phyloP scores from a whole-genome alignment of 768 basidiomycete genomes.

The Megacollybia marginata region DNA sequence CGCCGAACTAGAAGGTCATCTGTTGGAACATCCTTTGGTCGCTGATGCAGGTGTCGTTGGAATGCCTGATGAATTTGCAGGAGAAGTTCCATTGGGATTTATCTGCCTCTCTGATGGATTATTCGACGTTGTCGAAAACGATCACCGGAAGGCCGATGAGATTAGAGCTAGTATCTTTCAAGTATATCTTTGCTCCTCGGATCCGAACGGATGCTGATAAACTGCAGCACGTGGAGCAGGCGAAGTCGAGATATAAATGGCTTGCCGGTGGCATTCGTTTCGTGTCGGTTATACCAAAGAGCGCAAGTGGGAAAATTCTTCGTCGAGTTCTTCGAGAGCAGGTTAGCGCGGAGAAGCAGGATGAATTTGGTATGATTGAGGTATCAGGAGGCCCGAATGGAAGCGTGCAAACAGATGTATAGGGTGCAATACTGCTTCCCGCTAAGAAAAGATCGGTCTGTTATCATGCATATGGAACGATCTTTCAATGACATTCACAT shows the following conservation, averaged over 20 bases:
- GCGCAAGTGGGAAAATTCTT: constrained; percentile 15
- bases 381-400: too few relatives aligned
- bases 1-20: constrained; percentile 60
- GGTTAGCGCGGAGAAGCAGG: neutral
- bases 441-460: too few relatives aligned
- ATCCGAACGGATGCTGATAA: neutral
- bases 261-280: constrained; percentile 36
- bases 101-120: too few relatives aligned
- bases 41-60: constrained; percentile 59
- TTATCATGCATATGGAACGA: too few relatives aligned
- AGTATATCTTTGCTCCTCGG: too few relatives aligned
- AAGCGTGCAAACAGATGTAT: too few relatives aligned
- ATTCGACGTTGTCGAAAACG: constrained; percentile 35
- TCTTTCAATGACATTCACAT: too few relatives aligned
- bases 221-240: constrained; percentile 28
- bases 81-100: constrained; percentile 69
- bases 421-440: too few relatives aligned
- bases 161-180: constrained; percentile 5
- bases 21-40: constrained; percentile 54
- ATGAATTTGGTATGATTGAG: too few relatives aligned
- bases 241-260: constrained; percentile 34
- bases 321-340: neutral
- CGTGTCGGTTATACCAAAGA: constrained; percentile 35
- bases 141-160: constrained; percentile 5
- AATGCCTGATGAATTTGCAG: constrained; percentile 64